These are phyloP conservation scores for Abelmoschus esculentus DNA, from an alignment of 345 rosid species.

Conservation along the genomic window DNA sequence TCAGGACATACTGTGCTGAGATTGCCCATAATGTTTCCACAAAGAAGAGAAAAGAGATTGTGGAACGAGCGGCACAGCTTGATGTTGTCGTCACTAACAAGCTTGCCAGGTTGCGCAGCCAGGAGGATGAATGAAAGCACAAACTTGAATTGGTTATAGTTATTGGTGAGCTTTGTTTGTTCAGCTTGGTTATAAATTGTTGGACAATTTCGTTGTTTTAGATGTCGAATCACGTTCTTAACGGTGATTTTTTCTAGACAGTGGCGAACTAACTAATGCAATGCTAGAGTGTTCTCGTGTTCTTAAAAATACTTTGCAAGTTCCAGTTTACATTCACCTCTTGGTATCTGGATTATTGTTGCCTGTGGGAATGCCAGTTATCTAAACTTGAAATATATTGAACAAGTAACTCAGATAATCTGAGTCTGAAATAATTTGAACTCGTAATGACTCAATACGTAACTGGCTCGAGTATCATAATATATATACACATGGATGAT, in stretches of 20 bases:
- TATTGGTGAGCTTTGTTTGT: background rate
- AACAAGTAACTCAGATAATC: too few relatives aligned
- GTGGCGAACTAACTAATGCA: background rate
- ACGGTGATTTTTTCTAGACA: background rate
- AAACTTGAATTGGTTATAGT: too few relatives aligned
- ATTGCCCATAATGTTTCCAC: conserved; percentile 80
- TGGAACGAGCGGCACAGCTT: conserved; percentile 75
- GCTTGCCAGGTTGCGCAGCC: conserved; percentile 70
- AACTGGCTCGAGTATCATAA: too few relatives aligned
- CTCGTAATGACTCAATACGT: too few relatives aligned
- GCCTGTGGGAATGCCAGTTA: too few relatives aligned
- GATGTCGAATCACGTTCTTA: background rate
- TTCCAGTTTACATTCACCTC: too few relatives aligned
- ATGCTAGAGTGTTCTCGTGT: background rate
- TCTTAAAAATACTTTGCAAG: too few relatives aligned
- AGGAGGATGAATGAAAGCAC: conserved; percentile 58
- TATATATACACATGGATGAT: background rate
- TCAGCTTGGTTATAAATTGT: background rate
- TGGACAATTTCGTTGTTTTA: background rate
- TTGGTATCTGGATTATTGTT: too few relatives aligned
- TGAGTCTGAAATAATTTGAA: too few relatives aligned
- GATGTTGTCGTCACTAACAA: conserved; percentile 65
- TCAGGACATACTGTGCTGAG: conserved; percentile 75
- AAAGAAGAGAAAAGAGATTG: conserved; percentile 68
- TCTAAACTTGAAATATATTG: too few relatives aligned